Conservation (phyloP, 495 filamentous ascomycete species). For the Beverwykella pulmonaria region DNA sequence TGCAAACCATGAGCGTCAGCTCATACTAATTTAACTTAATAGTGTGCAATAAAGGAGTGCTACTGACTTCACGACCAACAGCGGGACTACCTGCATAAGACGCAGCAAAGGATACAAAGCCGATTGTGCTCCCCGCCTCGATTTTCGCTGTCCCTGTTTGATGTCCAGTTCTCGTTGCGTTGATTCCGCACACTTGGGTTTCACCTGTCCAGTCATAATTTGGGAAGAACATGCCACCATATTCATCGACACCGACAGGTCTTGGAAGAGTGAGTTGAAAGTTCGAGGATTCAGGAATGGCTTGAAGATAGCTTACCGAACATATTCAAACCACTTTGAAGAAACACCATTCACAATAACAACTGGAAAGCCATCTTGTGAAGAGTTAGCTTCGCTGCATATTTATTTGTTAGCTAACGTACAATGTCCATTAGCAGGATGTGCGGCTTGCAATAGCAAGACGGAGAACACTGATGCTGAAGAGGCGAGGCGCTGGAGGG, state of each 20-base stretch:
- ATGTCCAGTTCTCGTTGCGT: conserved; percentile 4
- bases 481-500: background rate
- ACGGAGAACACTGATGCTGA: background rate
- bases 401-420: background rate
- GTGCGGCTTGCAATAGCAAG: conserved; percentile 6
- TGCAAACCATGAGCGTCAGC: too few species aligned
- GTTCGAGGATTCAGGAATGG: background rate
- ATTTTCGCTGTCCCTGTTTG: background rate
- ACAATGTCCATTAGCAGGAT: conserved; percentile 6
- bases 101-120: background rate
- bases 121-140: conserved; percentile 5
- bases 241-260: background rate
- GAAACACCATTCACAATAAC: background rate
- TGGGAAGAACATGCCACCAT: background rate
- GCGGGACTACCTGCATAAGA: too few species aligned
- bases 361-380: conserved; percentile 17
- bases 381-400: background rate
- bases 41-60: background rate
- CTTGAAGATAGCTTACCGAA: conserved; percentile 4
- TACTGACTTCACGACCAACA: too few species aligned
- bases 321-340: conserved; percentile 14
- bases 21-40: too few species aligned
- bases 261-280: background rate
- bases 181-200: conserved; percentile 13
- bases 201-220: background rate